Percentiles rank a stretch among this genome's conserved stretches.
These are phyloP conservation scores for Nematocida ausubeli DNA, from an alignment of 371 early-diverging fungal species.

Conservation along the genomic window DNA sequence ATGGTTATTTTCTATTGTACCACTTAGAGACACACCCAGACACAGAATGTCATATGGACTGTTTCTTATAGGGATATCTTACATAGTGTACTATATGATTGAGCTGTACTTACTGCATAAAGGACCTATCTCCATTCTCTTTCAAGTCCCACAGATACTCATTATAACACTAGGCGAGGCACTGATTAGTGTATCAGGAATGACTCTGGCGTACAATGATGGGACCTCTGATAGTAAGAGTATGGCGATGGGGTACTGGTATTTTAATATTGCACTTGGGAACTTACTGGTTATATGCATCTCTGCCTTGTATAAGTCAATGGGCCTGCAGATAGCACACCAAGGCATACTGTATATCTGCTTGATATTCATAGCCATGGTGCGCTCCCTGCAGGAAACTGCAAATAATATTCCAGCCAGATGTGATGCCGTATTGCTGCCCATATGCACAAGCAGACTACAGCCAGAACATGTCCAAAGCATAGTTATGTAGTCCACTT, in stretches of 20 bases:
- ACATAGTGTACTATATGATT: slow-evolving; percentile 63
- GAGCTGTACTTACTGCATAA: slow-evolving; percentile 60
- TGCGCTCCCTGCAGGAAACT: not conserved
- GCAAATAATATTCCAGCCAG: too few species aligned
- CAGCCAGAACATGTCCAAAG: too few species aligned
- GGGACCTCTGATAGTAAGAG: slow-evolving; percentile 60
- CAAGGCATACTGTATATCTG: slow-evolving; percentile 22
- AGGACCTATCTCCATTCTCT: slow-evolving; percentile 61
- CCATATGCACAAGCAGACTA: too few species aligned
- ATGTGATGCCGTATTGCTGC: too few species aligned
- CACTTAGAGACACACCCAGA: slow-evolving; percentile 65
- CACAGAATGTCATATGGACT: slow-evolving; percentile 68
- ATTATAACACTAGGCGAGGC: slow-evolving; percentile 71
- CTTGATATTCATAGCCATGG: not conserved
- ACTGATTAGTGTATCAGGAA: slow-evolving; percentile 71
- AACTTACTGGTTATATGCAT: slow-evolving; percentile 66
- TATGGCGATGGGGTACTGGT: slow-evolving; percentile 64
- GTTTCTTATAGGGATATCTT: slow-evolving; percentile 52
- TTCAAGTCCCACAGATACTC: slow-evolving; percentile 71
- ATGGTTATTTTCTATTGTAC: slow-evolving; percentile 64
- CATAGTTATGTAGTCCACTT: too few species aligned
- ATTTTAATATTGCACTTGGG: slow-evolving; percentile 67
- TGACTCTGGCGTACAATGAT: slow-evolving; percentile 70
- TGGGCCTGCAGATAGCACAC: not conserved
- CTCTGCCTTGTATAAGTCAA: slow-evolving; percentile 19